Base-by-base conservation (phyloP, 768 basidiomycete species). In the Suillus paluster region DNA sequence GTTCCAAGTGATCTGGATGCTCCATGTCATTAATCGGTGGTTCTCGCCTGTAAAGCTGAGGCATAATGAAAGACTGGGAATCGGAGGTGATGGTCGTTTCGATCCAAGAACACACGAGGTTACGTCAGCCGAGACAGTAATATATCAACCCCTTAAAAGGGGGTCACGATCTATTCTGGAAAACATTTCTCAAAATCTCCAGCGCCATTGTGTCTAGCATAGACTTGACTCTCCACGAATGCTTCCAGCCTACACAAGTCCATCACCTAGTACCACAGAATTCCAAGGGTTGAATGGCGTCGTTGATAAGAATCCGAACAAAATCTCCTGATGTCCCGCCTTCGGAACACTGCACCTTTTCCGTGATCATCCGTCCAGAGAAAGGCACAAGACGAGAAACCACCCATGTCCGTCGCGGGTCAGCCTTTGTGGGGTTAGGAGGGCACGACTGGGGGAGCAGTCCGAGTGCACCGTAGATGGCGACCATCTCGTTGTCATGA, bases 401-500 rank as follows among this genome's bases (percentile, higher is more conserved):
- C 2, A 83, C 67, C 89, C 90, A 94, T 12, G 73, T 68, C 30
- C 82, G 72, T 11, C 27, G 30, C 4, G 65, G 42, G 54, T 78
- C 68, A 3, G 71, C 60, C 30, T 57, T 39, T 39, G 69, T 49
- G 15, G 68, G 54, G 9, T n/a, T 58, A 2, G 65, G 71, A 3
- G 68, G 58, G 4, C 38, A 46, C 0, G 66, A 59, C 63, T 81
- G 83, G 7, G 61, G 72, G 71, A 83, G 86, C 55, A 84, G 80
- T 45, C 84, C 93, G 77, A 85, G 60, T 70, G 91, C 76, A 74
- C 82, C 70, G 65, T 87, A 90, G 54, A 95, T 89, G 39, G 91
- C 87, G 44, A 91, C 78, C 85, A 96, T 91, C 69, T 90, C 80
- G 71, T 94, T 92, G 71, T 94, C 92, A 72, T 94, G 92, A 10